Conservation (phyloP, 192 early-diverging fungal species). For the Coemansia sp. region DNA sequence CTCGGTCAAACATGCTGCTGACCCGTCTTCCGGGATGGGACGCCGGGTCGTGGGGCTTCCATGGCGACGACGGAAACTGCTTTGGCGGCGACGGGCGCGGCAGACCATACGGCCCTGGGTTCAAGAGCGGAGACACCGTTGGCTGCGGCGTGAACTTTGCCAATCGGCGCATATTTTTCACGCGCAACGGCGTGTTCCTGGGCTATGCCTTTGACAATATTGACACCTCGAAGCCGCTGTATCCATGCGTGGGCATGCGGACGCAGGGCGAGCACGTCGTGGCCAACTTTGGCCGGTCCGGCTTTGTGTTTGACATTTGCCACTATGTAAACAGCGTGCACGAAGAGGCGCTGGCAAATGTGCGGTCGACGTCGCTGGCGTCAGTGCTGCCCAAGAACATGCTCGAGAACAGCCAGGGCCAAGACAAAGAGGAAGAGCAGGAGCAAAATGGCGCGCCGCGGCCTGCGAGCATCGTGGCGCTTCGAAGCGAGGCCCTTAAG, state of each 20-base stretch:
- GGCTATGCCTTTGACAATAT: conserved; percentile 57
- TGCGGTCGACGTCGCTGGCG: conserved; percentile 8
- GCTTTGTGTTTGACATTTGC: conserved; percentile 62
- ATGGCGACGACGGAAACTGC: conserved; percentile 90
- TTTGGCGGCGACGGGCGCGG: conserved; percentile 78
- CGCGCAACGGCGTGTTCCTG: conserved; percentile 81
- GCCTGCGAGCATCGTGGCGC: background rate
- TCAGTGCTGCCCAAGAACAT: conserved; percentile 11
- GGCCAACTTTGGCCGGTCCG: conserved; percentile 61
- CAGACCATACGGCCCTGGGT: conserved; percentile 79
- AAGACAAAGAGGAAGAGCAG: background rate
- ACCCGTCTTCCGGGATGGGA: conserved; percentile 91
- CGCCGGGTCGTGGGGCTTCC: conserved; percentile 88
- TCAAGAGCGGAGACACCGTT: conserved; percentile 87
- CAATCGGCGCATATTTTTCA: conserved; percentile 76
- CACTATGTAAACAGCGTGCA: conserved; percentile 25
- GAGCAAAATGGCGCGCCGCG: background rate
- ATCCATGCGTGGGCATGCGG: conserved; percentile 62
- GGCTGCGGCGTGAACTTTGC: conserved; percentile 92
- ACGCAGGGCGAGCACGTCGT: conserved; percentile 56
- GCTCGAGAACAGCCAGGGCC: background rate
- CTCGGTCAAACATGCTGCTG: conserved; percentile 52
- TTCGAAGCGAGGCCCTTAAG: conserved; percentile 7
- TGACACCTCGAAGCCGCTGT: conserved; percentile 43
- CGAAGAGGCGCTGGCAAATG: conserved; percentile 20